These are phyloP conservation scores for Ilex asprella DNA, from an alignment of 257 asterid species.

Conservation along the genomic window DNA sequence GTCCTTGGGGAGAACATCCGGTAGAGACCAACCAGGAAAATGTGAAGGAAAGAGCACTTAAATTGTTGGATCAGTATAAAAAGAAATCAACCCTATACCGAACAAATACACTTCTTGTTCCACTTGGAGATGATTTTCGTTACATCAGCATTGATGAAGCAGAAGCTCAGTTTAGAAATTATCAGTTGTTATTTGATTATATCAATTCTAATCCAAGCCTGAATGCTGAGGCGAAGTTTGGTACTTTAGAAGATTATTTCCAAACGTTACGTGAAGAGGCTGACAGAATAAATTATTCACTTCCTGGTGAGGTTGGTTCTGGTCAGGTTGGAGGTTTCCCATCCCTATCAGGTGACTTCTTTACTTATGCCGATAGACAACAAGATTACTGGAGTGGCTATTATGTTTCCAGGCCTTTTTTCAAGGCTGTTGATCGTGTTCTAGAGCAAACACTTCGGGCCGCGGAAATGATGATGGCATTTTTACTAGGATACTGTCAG, in stretches of 20 bases:
- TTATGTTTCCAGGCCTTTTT: constrained; percentile 96
- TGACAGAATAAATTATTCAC: constrained; percentile 73
- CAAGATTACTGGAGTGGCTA: constrained; percentile 99
- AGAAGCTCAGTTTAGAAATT: constrained; percentile 95
- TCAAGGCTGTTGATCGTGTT: constrained; percentile 95
- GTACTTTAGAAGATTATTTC: constrained; percentile 90
- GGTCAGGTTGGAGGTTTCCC: constrained; percentile 88
- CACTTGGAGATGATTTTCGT: constrained; percentile 98
- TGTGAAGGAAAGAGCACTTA: constrained; percentile 83
- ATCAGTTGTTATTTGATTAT: constrained; percentile 80
- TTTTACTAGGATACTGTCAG: constrained; percentile 80
- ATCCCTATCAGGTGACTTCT: constrained; percentile 89
- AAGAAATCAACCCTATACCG: constrained; percentile 92
- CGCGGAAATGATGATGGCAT: constrained; percentile 92
- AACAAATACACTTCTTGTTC: constrained; percentile 92
- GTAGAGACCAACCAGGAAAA: constrained; percentile 85
- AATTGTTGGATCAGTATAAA: constrained; percentile 77
- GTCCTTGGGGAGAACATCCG: constrained; percentile 94
- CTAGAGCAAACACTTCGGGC: constrained; percentile 93
- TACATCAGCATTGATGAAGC: constrained; percentile 94
- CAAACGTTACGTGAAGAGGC: constrained; percentile 74
- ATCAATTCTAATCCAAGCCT: constrained; percentile 81
- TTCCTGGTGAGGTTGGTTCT: constrained; percentile 70
- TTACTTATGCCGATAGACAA: constrained; percentile 89
- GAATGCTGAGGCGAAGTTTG: constrained; percentile 91